These are phyloP conservation scores for Trichoderma gracile DNA, from an alignment of 2,329 filamentous ascomycete species.

Conservation along the genomic window DNA sequence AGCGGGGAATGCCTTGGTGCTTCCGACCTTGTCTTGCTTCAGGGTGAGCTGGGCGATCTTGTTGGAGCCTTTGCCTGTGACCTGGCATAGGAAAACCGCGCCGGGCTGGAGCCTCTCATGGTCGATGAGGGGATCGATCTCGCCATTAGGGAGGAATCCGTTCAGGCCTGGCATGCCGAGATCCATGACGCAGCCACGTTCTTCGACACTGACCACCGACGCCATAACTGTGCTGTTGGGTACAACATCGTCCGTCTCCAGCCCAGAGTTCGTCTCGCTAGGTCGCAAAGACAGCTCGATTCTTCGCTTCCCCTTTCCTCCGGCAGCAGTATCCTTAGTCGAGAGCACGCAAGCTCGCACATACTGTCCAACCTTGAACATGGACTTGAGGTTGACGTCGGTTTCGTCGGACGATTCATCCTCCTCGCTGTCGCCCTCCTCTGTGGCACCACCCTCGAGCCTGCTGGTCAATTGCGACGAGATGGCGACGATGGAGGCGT, in stretches of 20 bases:
- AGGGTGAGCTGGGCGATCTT: conserved; percentile 86
- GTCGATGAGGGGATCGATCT: conserved; percentile 67
- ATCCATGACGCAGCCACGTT: conserved; percentile 94
- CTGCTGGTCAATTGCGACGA: conserved; percentile 76
- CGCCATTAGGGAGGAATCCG: conserved; percentile 83
- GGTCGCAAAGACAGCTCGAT: conserved; percentile 89
- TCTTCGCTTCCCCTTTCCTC: conserved; percentile 69
- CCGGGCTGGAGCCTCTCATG: conserved; percentile 76
- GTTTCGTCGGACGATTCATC: conserved; percentile 50
- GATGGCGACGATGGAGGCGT: conserved; percentile 87
- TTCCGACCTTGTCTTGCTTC: conserved; percentile 68
- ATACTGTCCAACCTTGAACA: conserved; percentile 86
- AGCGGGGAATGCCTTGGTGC: conserved; percentile 63
- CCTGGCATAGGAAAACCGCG: conserved; percentile 78
- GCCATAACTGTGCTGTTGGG: conserved; percentile 80
- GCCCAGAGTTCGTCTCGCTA: conserved; percentile 71
- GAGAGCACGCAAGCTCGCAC: conserved; percentile 80
- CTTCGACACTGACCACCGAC: conserved; percentile 86
- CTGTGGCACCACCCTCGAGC: conserved; percentile 66
- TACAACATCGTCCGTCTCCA: conserved; percentile 72
- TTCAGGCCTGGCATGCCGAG: conserved; percentile 72
- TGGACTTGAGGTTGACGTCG: conserved; percentile 68
- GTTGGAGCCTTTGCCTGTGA: conserved; percentile 71
- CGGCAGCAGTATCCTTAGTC: conserved; percentile 65
- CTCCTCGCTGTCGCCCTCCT: conserved; percentile 57